Conservation (phyloP, 2,329 filamentous ascomycete species). For the Fusarium sp. region DNA sequence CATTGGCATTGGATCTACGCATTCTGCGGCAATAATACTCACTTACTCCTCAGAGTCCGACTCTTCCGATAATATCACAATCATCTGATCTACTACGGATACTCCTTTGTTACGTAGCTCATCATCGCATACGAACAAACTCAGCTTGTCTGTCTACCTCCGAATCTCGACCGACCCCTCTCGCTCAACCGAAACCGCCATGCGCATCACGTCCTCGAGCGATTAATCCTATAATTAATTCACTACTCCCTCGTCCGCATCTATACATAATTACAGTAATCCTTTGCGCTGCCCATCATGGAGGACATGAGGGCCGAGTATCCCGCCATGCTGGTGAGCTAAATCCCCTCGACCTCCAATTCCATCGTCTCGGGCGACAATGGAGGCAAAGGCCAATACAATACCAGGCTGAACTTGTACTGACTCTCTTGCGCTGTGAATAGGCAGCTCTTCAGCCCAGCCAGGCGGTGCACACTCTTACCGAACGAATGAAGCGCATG, state of each 20-base stretch:
- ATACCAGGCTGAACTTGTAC: neutral
- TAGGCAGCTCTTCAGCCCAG: slow-evolving; percentile 82
- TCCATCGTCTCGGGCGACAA: neutral
- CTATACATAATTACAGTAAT: slow-evolving; percentile 28
- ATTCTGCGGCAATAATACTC: slow-evolving; percentile 1
- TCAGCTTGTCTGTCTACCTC: slow-evolving; percentile 17
- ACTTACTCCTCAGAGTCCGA: slow-evolving; percentile 7
- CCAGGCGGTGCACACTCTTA: slow-evolving; percentile 83
- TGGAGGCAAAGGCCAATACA: neutral
- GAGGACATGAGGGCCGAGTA: slow-evolving; percentile 88
- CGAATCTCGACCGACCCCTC: slow-evolving; percentile 35
- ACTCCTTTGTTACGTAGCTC: slow-evolving; percentile 7
- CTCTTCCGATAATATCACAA: slow-evolving; percentile 13
- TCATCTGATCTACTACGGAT: slow-evolving; percentile 7
- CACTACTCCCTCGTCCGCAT: neutral
- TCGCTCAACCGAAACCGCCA: slow-evolving; percentile 15
- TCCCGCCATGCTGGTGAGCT: slow-evolving; percentile 89
- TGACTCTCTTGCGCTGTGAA: slow-evolving; percentile 33
- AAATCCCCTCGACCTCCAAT: slow-evolving; percentile 9
- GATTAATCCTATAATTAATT: slow-evolving; percentile 30
- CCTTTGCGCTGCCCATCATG: slow-evolving; percentile 60
- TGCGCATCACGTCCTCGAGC: slow-evolving; percentile 27
- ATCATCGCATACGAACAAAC: slow-evolving; percentile 7
- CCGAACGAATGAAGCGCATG: slow-evolving; percentile 89
- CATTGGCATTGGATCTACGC: slow-evolving; percentile 6